Evolutionary conservation across 192 early-diverging fungal genomes (phyloP), one percentile per base, ranked within the genome.

Genomic region (Coemansia sp.): DNA sequence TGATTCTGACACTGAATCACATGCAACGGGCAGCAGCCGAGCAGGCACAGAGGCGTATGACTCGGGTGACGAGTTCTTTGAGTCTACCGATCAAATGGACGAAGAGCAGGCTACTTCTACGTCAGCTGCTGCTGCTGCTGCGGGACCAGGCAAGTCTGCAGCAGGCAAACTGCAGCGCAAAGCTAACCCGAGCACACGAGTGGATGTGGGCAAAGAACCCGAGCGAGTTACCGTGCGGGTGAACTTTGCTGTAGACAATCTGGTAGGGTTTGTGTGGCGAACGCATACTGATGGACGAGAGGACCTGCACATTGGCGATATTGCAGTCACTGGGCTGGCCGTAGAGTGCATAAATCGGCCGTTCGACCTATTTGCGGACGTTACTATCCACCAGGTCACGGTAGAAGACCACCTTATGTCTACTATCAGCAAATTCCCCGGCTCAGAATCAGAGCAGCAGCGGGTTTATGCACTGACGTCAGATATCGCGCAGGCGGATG

Each of bases 361-460:
- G 4, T 83, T 84, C 41, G 73, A 76, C 34, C 36, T 81, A 56
- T 77, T 81, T 14, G 88, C 92, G 2, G 74, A 84, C 16, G 84
- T 94, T 23, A 79, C 82, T 0, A 86, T 98, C 12, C 82, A 87
- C 30, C 84, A 89, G n/a, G 76, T 95, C 17, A 82, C 82, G 44
- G 81, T 94, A 8, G 86, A 88, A 17, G 92, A 96, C 79, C 68
- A 69, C 11, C 43, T 79, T 9, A 54, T 73, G 42, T 31, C 51
- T 21, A 28, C 16, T 6, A 59, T 21, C 28, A 51, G 43, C 31
- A 26, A 26, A 26, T 26, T 4, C 23, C 20, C 20, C 34, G 23
- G 17, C 14, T 40, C 11, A 14, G 31, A 26, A 10, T 30, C 12
- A 23, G 34, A 7, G 18, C 38, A 26, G 31, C 52, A 41, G 14